Conservation (phyloP, 1,139 yeast genomes). For the Zygoascus sp. region DNA sequence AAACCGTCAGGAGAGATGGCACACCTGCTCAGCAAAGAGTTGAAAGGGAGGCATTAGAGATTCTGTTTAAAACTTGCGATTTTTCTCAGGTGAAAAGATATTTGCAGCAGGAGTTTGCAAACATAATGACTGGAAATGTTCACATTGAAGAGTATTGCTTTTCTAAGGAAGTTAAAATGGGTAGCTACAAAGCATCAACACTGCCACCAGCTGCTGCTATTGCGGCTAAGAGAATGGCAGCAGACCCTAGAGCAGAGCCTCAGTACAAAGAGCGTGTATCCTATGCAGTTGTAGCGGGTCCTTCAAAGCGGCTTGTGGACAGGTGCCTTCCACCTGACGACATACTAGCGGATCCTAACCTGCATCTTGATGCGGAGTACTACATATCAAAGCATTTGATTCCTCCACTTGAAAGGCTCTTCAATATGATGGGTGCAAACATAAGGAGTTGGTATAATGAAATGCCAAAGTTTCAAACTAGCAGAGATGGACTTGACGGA, state of each 20-base stretch:
- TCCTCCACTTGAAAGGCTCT: constrained; percentile 84
- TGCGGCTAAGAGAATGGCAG: constrained; percentile 54
- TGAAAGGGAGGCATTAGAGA: constrained; percentile 61
- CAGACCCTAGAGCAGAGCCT: constrained; percentile 73
- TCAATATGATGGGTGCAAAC: constrained; percentile 79
- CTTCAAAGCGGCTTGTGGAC: constrained; percentile 65
- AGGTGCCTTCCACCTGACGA: constrained; percentile 78
- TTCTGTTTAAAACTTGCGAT: constrained; percentile 69
- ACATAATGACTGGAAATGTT: constrained; percentile 57
- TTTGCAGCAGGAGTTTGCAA: constrained; percentile 59
- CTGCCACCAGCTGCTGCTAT: constrained; percentile 92
- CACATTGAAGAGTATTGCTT: constrained; percentile 81
- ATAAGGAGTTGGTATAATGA: constrained; percentile 73
- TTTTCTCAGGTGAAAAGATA: constrained; percentile 64
- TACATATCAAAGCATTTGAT: constrained; percentile 77
- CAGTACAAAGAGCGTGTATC: constrained; percentile 88
- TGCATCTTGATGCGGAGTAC: constrained; percentile 68
- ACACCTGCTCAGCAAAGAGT: constrained; percentile 87
- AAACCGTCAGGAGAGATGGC: constrained; percentile 90
- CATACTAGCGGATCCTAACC: constrained; percentile 42
- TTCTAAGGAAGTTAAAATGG: constrained; percentile 84
- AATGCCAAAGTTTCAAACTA: constrained; percentile 45
- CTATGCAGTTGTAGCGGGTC: constrained; percentile 70
- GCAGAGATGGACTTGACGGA: constrained; percentile 14
- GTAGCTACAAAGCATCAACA: constrained; percentile 63